A percentile compares a stretch with the other conserved stretches of the same genome.
Conservation (phyloP, 2,329 filamentous ascomycete genomes). For the Aureobasidium leucospermi region DNA sequence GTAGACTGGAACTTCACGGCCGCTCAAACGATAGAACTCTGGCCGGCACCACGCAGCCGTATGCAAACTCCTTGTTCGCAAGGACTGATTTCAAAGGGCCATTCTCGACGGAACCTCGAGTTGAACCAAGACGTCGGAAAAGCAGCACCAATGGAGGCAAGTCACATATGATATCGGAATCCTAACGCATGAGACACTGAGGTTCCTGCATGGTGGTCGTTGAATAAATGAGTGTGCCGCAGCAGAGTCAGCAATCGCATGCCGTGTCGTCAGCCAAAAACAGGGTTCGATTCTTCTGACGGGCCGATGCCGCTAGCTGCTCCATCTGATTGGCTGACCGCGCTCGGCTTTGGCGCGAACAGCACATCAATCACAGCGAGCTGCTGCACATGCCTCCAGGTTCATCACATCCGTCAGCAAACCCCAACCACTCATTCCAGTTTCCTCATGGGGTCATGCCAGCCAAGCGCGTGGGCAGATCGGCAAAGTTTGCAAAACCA, state of each 20-base stretch:
- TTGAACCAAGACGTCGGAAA: background rate
- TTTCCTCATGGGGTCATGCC: background rate
- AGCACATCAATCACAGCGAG: slow-evolving; percentile 11
- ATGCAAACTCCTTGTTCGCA: background rate
- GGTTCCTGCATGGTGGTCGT: slow-evolving; percentile 3
- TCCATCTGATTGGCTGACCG: background rate
- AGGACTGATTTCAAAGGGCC: background rate
- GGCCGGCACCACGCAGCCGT: background rate
- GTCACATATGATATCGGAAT: background rate
- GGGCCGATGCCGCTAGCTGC: background rate
- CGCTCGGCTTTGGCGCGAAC: background rate
- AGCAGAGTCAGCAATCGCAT: background rate
- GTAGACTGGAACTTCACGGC: background rate
- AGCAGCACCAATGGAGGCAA: background rate
- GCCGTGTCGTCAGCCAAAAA: slow-evolving; percentile 3
- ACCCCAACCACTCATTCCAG: slow-evolving; percentile 2
- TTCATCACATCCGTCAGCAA: slow-evolving; percentile 6
- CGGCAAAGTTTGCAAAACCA: background rate
- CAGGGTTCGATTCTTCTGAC: slow-evolving; percentile 1
- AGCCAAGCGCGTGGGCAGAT: background rate
- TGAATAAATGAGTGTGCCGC: background rate
- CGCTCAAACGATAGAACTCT: background rate
- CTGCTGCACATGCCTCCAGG: slow-evolving; percentile 5
- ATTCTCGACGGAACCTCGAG: background rate
- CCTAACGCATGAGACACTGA: background rate